Percentiles rank a stretch among this genome's conserved stretches.
These are phyloP conservation scores for Corchorus olitorius DNA, from an alignment of 345 rosid species.

Conservation along the genomic window DNA sequence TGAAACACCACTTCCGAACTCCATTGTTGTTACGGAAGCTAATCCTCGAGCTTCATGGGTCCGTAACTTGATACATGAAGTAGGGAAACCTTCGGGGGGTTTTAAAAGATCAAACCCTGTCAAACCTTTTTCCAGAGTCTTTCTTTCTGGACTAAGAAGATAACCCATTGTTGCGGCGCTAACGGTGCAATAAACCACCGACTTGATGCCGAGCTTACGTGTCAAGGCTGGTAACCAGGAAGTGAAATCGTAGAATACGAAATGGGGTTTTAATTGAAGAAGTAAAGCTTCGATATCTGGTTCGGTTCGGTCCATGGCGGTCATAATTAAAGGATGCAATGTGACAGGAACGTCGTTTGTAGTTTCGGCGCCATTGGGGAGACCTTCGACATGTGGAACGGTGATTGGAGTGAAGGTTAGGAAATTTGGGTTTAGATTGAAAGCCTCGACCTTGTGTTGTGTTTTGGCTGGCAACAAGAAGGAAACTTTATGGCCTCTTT, in stretches of 20 bases:
- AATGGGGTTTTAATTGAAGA: slow-evolving; percentile 30
- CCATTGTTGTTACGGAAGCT: not conserved
- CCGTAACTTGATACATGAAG: slow-evolving; percentile 28
- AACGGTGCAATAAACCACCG: slow-evolving; percentile 25
- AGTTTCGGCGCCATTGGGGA: slow-evolving; percentile 34
- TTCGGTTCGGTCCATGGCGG: slow-evolving; percentile 18
- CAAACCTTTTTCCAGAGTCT: not conserved
- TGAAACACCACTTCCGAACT: slow-evolving; percentile 20
- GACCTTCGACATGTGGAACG: slow-evolving; percentile 33
- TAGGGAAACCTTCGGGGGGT: slow-evolving; percentile 35
- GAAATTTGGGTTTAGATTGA: slow-evolving; percentile 26
- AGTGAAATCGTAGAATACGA: slow-evolving; percentile 41
- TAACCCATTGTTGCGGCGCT: slow-evolving; percentile 34
- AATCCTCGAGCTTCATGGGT: slow-evolving; percentile 33
- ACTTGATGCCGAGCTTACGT: slow-evolving; percentile 26
- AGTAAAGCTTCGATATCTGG: not conserved
- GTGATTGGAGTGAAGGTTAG: slow-evolving; percentile 20
- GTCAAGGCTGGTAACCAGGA: slow-evolving; percentile 40
- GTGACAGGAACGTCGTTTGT: slow-evolving; percentile 3
- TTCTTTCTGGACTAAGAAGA: slow-evolving; percentile 19
- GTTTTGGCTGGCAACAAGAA: slow-evolving; percentile 32
- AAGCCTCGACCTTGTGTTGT: not conserved
- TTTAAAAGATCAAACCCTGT: not conserved
- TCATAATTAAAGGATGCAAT: slow-evolving; percentile 1
- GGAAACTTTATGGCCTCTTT: not conserved